Evolutionary conservation across 768 basidiomycete species (phyloP), one percentile per base, ranked within the genome.

Genomic region (Amanita inopinata): DNA sequence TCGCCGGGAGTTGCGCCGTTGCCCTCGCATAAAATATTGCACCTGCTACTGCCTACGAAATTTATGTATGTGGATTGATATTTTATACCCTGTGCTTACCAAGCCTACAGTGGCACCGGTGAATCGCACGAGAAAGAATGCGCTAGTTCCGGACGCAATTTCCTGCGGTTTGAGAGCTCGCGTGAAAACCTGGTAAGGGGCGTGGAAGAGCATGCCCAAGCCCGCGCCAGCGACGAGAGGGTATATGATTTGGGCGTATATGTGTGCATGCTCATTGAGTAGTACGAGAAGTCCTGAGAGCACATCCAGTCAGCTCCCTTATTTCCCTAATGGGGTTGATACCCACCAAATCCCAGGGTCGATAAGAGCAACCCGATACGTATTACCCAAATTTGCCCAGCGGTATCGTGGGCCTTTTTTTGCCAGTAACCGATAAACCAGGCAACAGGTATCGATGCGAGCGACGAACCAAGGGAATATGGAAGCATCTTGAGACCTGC

Each of bases 61-160:
- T 55, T 42, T 43, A 34, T 45, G 23, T 30, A 20, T 32, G 37
- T 28, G 46, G 24, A 14, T 14, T 14, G 17, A 3, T 5, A 24
- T n/a, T 24, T 14, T 22, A 7, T 4, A 11, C n/a, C 17, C 17
- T 14, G 19, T 7, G 56, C 80, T 51, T 58, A 86, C 87, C 63
- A 91, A 60, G 47, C 87, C 87, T 28, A 82, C 67, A 2, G 87
- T 88, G 23, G 87, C 84, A 6, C 87, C 87, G 27, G 86, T 89
- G 61, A 90, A 90, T 33, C 87, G 73, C 33, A 88, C 84, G 43
- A 90, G 69, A 61, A 91, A 90, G 59, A 90, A 91, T 8, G 85
- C 86, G 54, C 85, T 82, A 7, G 88, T 91, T 22, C 84, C 83
- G 15, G 78, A 72, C 3, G 87, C 86, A 39, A 88, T 58, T 50